Evolutionary conservation across 768 basidiomycete species (phyloP).

Genomic region (Infundibulicybe gibba): DNA sequence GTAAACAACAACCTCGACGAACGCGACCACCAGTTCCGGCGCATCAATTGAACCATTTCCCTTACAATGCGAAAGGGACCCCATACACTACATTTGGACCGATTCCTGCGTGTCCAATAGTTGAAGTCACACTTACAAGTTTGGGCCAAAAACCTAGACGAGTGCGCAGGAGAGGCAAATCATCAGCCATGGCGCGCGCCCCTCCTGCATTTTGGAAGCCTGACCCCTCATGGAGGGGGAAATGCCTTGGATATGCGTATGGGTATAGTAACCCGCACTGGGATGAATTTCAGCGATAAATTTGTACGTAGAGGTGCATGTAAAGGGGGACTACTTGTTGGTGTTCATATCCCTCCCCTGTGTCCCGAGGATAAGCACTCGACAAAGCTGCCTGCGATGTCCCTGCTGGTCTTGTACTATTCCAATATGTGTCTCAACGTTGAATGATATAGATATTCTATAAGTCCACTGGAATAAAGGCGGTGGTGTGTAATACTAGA

Average conservation of each 20-base stretch:
- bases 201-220: slow-evolving; percentile 39
- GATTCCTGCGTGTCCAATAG: slow-evolving; percentile 14
- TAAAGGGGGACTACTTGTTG: too few species aligned
- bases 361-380: too few species aligned
- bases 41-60: slow-evolving; percentile 23
- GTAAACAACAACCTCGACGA: slow-evolving; percentile 25
- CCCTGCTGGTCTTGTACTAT: too few species aligned
- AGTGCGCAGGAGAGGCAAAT: slow-evolving; percentile 12
- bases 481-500: too few species aligned
- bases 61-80: slow-evolving; percentile 21
- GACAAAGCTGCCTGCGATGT: too few species aligned
- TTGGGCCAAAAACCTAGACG: slow-evolving; percentile 1
- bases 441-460: too few species aligned
- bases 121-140: slow-evolving; percentile 11
- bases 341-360: too few species aligned
- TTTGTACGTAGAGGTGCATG: too few species aligned
- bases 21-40: slow-evolving; percentile 38
- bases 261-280: slow-evolving; percentile 19
- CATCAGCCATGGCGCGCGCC: slow-evolving; percentile 19
- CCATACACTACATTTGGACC: slow-evolving; percentile 2
- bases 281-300: too few species aligned
- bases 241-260: slow-evolving; percentile 39
- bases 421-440: too few species aligned
- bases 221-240: slow-evolving; percentile 28
- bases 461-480: too few species aligned